Percentiles rank a stretch among this genome's conserved stretches.
These are phyloP conservation scores for Panaeolus papilionaceus DNA, from an alignment of 768 basidiomycete genomes.

Conservation along the genomic window DNA sequence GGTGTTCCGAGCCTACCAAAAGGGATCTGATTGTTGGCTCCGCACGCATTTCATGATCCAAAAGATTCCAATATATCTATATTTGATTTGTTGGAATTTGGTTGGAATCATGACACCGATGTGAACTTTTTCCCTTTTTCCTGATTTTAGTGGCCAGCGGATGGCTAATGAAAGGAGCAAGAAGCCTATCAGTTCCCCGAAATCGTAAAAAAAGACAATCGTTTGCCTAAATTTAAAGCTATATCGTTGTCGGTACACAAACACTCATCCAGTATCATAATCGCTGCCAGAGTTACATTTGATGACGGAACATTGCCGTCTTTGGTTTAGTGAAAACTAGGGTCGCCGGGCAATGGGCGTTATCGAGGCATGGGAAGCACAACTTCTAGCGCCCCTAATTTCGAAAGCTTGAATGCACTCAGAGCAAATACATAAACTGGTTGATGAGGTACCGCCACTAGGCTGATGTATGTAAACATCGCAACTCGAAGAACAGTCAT, in stretches of 20 bases:
- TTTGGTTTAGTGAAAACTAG: slow-evolving; percentile 5
- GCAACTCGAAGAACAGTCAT: neutral
- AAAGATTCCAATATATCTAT: slow-evolving; percentile 9
- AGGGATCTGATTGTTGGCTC: neutral
- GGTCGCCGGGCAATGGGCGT: slow-evolving; percentile 9
- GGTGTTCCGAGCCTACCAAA: neutral
- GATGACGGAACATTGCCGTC: neutral
- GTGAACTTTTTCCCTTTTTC: neutral
- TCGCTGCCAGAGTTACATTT: too few relatives aligned
- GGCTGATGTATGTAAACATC: neutral
- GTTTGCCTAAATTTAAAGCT: neutral
- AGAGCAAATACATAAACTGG: neutral
- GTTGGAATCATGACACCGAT: neutral
- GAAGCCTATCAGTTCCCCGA: neutral
- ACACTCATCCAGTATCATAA: neutral
- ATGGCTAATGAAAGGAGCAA: neutral
- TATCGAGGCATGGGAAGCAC: slow-evolving; percentile 8
- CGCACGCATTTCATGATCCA: neutral
- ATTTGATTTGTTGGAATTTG: neutral
- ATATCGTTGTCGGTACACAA: neutral
- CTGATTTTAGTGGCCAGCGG: neutral
- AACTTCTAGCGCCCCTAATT: slow-evolving; percentile 9
- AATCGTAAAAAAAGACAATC: neutral
- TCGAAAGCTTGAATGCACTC: slow-evolving; percentile 9
- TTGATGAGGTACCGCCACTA: neutral